Evolutionary conservation across 2,329 filamentous ascomycete genomes (phyloP).

Genomic region (Phialophora tarda): DNA sequence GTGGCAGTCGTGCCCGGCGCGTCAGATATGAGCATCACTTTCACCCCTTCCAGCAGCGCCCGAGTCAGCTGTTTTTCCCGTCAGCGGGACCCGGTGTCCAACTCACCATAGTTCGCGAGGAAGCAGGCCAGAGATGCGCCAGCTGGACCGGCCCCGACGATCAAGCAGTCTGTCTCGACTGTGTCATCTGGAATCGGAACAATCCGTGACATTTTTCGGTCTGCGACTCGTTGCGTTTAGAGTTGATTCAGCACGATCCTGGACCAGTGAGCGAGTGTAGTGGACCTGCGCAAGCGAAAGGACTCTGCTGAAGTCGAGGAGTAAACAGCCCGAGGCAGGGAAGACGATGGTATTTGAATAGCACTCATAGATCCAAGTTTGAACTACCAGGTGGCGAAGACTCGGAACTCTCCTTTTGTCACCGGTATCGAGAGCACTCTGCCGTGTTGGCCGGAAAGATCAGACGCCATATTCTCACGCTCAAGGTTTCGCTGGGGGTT

Average conservation of each 20-base stretch:
- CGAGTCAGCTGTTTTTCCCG: not conserved
- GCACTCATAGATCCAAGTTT: not conserved
- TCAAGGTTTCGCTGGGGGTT: not conserved
- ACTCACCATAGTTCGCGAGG: conserved; percentile 54
- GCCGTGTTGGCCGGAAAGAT: not conserved
- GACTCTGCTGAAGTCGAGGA: not conserved
- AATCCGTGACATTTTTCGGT: conserved; percentile 3
- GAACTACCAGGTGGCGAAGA: not conserved
- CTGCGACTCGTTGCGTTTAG: not conserved
- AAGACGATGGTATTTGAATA: not conserved
- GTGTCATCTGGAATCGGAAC: not conserved
- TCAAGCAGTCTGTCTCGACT: conserved; percentile 55
- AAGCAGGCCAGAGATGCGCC: conserved; percentile 62
- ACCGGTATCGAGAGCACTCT: not conserved
- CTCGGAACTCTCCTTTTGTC: not conserved
- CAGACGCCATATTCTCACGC: not conserved
- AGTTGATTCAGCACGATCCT: not conserved
- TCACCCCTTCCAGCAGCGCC: conserved; percentile 14
- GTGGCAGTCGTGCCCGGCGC: conserved; percentile 31
- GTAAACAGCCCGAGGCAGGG: not conserved
- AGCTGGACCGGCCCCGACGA: conserved; percentile 60
- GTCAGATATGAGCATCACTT: conserved; percentile 26
- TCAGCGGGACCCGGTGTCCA: not conserved
- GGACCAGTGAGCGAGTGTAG: not conserved
- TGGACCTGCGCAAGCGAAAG: not conserved